Percentiles rank a stretch among this genome's conserved stretches.
Evolutionary conservation across 2,329 filamentous ascomycete species (phyloP).

Genomic region (Cladophialophora exuberans): DNA sequence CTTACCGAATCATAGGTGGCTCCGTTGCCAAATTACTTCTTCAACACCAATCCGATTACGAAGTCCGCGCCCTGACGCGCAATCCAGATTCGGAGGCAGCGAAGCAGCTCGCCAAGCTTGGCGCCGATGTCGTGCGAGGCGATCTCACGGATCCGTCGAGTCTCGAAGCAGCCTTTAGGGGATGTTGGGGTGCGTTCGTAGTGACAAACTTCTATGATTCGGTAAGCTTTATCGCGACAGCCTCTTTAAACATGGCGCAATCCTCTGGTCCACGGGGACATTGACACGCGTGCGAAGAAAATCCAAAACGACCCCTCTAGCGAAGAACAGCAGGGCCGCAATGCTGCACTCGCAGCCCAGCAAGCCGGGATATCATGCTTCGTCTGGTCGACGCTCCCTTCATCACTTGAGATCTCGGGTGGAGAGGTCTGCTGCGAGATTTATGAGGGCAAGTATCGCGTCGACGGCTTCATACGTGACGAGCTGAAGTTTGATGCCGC

Average conservation of each 20-base stretch:
- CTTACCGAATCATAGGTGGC: no score
- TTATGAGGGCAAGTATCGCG: conserved; percentile 31
- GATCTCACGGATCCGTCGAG: conserved; percentile 29
- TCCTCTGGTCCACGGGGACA: not conserved
- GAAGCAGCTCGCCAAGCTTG: conserved; percentile 29
- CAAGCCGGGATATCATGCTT: conserved; percentile 21
- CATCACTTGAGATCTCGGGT: conserved; percentile 19
- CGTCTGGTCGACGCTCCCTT: conserved; percentile 26
- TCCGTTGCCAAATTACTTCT: conserved; percentile 37
- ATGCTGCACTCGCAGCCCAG: conserved; percentile 21
- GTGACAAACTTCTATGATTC: conserved; percentile 29
- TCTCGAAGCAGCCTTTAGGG: conserved; percentile 13
- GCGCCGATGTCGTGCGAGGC: conserved; percentile 36
- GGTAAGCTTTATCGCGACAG: conserved; percentile 5
- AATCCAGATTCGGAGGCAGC: conserved; percentile 32
- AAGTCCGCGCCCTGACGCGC: conserved; percentile 36
- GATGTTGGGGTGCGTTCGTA: conserved; percentile 29
- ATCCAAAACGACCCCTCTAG: conserved; percentile 25
- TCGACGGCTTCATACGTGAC: conserved; percentile 29
- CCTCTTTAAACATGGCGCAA: not conserved
- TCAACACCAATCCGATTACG: conserved; percentile 32
- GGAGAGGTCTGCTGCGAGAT: conserved; percentile 24
- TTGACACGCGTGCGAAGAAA: not conserved
- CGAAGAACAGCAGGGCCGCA: conserved; percentile 26
- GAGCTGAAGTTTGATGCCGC: conserved; percentile 27